Conservation (phyloP, 345 rosid genomes). For the Euclidium syriacum region DNA sequence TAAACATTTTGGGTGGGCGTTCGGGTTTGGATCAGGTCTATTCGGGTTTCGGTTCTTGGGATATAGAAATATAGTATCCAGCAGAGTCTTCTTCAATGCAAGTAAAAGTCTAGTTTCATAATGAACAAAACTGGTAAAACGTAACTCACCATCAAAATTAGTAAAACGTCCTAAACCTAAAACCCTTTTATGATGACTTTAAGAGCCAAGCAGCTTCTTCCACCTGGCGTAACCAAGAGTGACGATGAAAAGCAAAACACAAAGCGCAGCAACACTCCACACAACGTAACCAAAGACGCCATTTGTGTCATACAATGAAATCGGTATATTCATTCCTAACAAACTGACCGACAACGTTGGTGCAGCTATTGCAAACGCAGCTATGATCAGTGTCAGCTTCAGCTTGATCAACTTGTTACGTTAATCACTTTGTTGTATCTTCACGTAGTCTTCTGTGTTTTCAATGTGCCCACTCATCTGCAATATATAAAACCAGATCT, state of each 20-base stretch:
- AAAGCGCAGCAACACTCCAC: constrained; percentile 39
- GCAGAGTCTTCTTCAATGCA: too few species aligned
- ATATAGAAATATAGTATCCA: too few species aligned
- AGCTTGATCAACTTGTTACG: constrained; percentile 88
- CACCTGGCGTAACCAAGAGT: constrained; percentile 84
- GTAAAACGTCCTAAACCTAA: too few species aligned
- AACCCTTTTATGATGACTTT: too few species aligned
- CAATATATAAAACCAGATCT: too few species aligned
- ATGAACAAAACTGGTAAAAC: too few species aligned
- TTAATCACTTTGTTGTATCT: constrained; percentile 83
- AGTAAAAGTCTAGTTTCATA: too few species aligned
- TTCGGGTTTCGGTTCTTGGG: too few species aligned
- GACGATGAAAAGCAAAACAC: constrained; percentile 60
- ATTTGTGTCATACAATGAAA: constrained; percentile 15
- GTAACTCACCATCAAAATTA: too few species aligned
- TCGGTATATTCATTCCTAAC: constrained; percentile 82
- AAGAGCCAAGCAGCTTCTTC: constrained; percentile 88
- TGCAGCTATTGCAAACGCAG: constrained; percentile 65
- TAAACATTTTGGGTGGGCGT: too few species aligned
- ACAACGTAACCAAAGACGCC: constrained; percentile 63
- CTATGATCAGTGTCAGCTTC: constrained; percentile 70
- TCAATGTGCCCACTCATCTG: constrained; percentile 89
- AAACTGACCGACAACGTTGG: constrained; percentile 56
- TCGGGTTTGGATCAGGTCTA: too few species aligned
- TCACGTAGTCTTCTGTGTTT: constrained; percentile 91